Evolutionary conservation across 352 stramenopile genomes (phyloP).

Genomic region (Pythium biforme): DNA sequence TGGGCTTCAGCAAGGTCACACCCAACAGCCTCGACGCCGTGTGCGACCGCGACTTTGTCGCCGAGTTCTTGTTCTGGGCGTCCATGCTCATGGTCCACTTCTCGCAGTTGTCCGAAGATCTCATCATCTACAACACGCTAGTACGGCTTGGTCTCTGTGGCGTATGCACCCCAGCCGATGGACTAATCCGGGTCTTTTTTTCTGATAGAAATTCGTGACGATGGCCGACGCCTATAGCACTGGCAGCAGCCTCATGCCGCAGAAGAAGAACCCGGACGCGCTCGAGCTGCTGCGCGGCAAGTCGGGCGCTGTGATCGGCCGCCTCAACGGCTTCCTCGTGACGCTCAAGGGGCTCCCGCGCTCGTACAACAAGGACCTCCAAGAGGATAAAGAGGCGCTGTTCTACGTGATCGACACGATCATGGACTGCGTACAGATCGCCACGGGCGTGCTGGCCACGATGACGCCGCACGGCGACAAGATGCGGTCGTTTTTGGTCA

Average conservation of each 20-base stretch:
- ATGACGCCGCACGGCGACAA: constrained; percentile 95
- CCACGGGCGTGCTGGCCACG: constrained; percentile 95
- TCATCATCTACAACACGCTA: constrained; percentile 97
- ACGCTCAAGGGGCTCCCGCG: constrained; percentile 96
- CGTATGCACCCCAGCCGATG: too few relatives aligned
- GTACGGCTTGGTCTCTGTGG: constrained; percentile 34
- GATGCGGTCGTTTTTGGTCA: constrained; percentile 94
- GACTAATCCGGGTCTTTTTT: not conserved
- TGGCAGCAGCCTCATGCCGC: constrained; percentile 98
- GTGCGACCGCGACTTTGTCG: constrained; percentile 98
- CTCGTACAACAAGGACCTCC: constrained; percentile 99
- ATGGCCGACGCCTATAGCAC: constrained; percentile 98
- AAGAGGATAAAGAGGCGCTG: constrained; percentile 98
- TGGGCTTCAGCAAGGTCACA: constrained; percentile 93
- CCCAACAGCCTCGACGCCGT: constrained; percentile 97
- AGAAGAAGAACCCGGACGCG: constrained; percentile 99
- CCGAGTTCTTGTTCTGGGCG: constrained; percentile 98
- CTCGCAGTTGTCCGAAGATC: constrained; percentile 97
- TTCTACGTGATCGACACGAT: constrained; percentile 98
- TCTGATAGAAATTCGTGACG: constrained; percentile 85
- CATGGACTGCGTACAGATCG: constrained; percentile 96
- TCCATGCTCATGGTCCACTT: constrained; percentile 96
- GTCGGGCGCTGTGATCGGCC: constrained; percentile 93
- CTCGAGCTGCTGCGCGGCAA: constrained; percentile 98
- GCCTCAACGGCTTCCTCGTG: constrained; percentile 93